These are phyloP conservation scores for Salix viminalis DNA, from an alignment of 345 rosid species.

Conservation along the genomic window DNA sequence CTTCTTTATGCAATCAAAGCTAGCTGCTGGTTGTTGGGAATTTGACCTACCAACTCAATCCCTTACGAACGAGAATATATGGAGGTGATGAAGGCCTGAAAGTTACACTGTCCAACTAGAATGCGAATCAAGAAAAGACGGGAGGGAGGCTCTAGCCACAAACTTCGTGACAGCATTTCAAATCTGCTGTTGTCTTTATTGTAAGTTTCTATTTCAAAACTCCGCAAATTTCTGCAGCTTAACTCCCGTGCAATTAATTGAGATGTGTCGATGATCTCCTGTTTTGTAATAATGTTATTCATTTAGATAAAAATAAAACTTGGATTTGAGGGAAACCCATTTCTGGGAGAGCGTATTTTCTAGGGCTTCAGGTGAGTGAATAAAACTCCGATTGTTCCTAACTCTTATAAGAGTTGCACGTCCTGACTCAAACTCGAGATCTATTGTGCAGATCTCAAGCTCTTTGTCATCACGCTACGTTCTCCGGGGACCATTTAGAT, in stretches of 20 bases:
- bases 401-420: fast-evolving
- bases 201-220: background rate
- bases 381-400: fast-evolving
- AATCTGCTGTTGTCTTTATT: background rate
- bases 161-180: background rate
- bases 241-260: too few relatives aligned
- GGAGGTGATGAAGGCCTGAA: too few relatives aligned
- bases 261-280: too few relatives aligned
- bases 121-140: too few relatives aligned
- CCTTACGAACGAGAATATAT: too few relatives aligned
- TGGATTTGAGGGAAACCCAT: too few relatives aligned
- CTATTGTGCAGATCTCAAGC: fast-evolving
- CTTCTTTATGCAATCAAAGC: background rate
- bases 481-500: too few relatives aligned
- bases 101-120: too few relatives aligned
- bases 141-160: background rate
- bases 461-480: too few relatives aligned
- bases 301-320: too few relatives aligned
- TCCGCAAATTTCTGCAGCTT: background rate
- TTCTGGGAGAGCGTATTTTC: fast-evolving
- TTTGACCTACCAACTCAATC: background rate
- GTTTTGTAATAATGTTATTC: too few relatives aligned
- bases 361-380: fast-evolving
- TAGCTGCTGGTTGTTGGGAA: background rate
- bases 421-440: too few relatives aligned